Evolutionary conservation across 108 stramenopile genomes (phyloP).

Genomic region (Fistulifera solaris): DNA sequence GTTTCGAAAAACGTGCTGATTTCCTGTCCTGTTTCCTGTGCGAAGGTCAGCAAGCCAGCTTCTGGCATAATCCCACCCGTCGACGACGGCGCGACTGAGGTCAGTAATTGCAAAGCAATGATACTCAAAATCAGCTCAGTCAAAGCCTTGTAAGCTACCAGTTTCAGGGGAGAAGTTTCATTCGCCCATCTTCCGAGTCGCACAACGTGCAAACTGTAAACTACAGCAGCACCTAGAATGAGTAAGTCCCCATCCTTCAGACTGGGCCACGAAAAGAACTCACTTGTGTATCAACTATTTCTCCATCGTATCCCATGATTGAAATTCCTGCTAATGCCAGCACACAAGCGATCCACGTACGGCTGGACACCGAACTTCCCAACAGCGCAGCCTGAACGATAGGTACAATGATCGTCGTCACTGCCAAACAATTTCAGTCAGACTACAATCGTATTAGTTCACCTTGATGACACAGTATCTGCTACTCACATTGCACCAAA

Average conservation of each 20-base stretch:
- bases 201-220: conserved; percentile 79
- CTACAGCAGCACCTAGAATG: conserved; percentile 58
- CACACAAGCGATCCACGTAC: conserved; percentile 65
- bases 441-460: no score
- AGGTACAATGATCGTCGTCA: conserved; percentile 78
- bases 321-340: conserved; percentile 68
- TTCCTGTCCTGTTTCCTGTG: conserved; percentile 29
- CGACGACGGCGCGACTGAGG: conserved; percentile 2
- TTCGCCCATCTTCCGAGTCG: conserved; percentile 63
- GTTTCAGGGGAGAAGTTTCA: conserved; percentile 44
- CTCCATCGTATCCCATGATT: conserved; percentile 62
- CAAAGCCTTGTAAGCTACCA: conserved; percentile 71
- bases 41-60: conserved; percentile 13
- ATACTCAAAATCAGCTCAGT: conserved; percentile 40
- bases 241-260: conserved; percentile 59
- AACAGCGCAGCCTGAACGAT: conserved; percentile 30
- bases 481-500: conserved; percentile 55
- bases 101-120: background rate
- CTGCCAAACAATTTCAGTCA: background rate
- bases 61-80: background rate
- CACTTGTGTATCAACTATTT: conserved; percentile 6
- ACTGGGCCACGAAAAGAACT: conserved; percentile 4
- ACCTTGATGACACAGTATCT: no score
- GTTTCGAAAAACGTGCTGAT: conserved; percentile 38
- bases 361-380: conserved; percentile 16